Evolutionary conservation across 2,329 filamentous ascomycete genomes (phyloP).

Genomic region (Thielaviopsis populi): DNA sequence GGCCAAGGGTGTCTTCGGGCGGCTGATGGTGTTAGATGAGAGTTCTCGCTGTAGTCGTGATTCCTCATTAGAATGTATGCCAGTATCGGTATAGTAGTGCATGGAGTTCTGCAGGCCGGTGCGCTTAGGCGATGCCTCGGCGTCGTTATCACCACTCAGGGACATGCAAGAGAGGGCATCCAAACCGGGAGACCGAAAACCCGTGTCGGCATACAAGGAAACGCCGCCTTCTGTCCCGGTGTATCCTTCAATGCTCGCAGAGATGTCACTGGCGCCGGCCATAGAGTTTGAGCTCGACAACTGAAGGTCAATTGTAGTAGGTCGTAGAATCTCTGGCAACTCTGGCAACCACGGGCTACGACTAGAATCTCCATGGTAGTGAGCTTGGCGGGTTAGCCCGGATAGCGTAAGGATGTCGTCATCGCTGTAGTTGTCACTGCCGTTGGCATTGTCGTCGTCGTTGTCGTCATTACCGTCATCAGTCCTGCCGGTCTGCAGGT

Average conservation of each 20-base stretch:
- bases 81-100: background rate
- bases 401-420: background rate
- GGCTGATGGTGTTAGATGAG: too few relatives aligned
- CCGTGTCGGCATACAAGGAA: background rate
- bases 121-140: background rate
- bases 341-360: background rate
- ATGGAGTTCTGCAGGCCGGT: background rate
- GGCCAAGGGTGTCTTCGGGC: too few relatives aligned
- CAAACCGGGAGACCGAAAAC: background rate
- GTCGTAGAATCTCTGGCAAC: background rate
- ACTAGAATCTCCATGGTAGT: background rate
- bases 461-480: background rate
- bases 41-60: too few relatives aligned
- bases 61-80: too few relatives aligned
- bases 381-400: background rate
- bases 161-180: background rate
- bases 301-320: background rate
- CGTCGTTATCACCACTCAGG: background rate
- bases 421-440: background rate
- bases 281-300: background rate
- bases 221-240: background rate
- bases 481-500: background rate
- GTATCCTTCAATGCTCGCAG: background rate
- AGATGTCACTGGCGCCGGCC: background rate
- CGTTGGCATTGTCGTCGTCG: background rate